A percentile compares a stretch with the other conserved stretches of the same genome.
Evolutionary conservation across 768 basidiomycete genomes (phyloP).

Genomic region (Tephrocybe sp.): DNA sequence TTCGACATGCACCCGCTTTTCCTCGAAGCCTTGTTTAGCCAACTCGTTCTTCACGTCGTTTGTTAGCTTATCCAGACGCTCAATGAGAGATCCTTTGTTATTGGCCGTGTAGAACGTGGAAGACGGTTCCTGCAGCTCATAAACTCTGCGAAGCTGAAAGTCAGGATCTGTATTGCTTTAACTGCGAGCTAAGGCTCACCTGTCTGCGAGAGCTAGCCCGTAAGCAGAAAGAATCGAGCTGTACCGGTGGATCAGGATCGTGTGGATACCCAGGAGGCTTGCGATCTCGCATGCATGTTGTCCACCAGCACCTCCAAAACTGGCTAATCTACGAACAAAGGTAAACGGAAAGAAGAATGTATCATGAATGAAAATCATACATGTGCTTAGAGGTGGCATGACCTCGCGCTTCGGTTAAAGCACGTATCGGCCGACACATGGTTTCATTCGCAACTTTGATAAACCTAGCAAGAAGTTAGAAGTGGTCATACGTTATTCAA

Average conservation of each 20-base stretch:
- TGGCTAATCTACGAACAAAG: slow-evolving; percentile 56
- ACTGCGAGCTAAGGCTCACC: slow-evolving; percentile 26
- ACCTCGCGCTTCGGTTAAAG: slow-evolving; percentile 87
- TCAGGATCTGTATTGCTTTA: background rate
- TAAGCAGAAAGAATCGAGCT: slow-evolving; percentile 94
- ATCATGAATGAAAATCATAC: slow-evolving; percentile 28
- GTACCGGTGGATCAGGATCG: slow-evolving; percentile 85
- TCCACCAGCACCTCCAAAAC: slow-evolving; percentile 88
- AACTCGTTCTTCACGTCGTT: slow-evolving; percentile 63
- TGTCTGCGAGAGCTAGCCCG: slow-evolving; percentile 87
- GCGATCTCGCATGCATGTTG: slow-evolving; percentile 96
- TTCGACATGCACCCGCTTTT: slow-evolving; percentile 68
- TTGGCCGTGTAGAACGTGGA: slow-evolving; percentile 72
- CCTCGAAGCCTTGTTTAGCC: slow-evolving; percentile 78
- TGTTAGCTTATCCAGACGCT: slow-evolving; percentile 70
- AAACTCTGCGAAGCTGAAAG: slow-evolving; percentile 48
- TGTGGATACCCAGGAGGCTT: slow-evolving; percentile 78
- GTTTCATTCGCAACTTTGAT: slow-evolving; percentile 97
- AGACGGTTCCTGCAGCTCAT: slow-evolving; percentile 86
- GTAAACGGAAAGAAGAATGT: background rate
- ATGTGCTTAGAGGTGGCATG: slow-evolving; percentile 77
- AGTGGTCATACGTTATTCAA: background rate
- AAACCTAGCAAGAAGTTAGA: slow-evolving; percentile 49
- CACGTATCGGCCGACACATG: slow-evolving; percentile 91
- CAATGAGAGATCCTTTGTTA: slow-evolving; percentile 50